phyloP scores from a whole-genome alignment of 495 filamentous ascomycete genomes.

The Mycothermus thermophilus region DNA sequence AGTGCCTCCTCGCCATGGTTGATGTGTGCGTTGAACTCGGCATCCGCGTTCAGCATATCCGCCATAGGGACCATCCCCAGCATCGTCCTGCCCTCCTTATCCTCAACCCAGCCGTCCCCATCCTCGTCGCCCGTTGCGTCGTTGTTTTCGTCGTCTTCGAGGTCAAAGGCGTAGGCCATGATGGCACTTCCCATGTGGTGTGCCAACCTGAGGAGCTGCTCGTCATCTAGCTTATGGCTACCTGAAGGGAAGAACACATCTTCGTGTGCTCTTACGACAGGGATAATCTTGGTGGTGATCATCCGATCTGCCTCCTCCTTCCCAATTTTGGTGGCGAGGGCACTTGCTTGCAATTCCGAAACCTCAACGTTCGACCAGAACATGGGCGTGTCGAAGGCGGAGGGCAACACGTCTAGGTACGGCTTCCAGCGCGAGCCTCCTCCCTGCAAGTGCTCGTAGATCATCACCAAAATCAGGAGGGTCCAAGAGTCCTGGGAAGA shows the following conservation, averaged over 20 bases:
- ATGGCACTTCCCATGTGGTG: constrained; percentile 76
- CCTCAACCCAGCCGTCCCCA: constrained; percentile 49
- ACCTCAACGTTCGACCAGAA: constrained; percentile 73
- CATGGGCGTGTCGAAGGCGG: constrained; percentile 74
- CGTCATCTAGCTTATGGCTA: constrained; percentile 26
- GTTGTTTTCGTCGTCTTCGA: constrained; percentile 41
- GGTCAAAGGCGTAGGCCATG: constrained; percentile 92
- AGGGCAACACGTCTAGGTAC: constrained; percentile 71
- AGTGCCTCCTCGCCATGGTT: constrained; percentile 53
- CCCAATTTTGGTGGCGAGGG: constrained; percentile 66
- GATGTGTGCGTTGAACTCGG: constrained; percentile 64
- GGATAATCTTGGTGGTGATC: constrained; percentile 49
- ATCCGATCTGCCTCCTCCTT: constrained; percentile 54
- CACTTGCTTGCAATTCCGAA: constrained; percentile 58
- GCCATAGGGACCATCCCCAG: constrained; percentile 90
- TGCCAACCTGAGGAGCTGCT: constrained; percentile 44
- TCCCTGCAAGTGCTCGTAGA: constrained; percentile 57
- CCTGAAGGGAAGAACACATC: constrained; percentile 39
- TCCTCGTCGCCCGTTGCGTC: constrained; percentile 42
- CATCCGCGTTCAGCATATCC: constrained; percentile 86
- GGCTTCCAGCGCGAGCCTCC: constrained; percentile 54
- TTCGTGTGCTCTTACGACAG: constrained; percentile 33
- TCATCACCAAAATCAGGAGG: constrained; percentile 60
- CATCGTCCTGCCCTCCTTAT: constrained; percentile 45
- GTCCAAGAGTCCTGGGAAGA: constrained; percentile 30